Percentiles rank a stretch among this genome's conserved stretches.
Conservation (phyloP, 495 filamentous ascomycete genomes). For the Talaromyces liani region DNA sequence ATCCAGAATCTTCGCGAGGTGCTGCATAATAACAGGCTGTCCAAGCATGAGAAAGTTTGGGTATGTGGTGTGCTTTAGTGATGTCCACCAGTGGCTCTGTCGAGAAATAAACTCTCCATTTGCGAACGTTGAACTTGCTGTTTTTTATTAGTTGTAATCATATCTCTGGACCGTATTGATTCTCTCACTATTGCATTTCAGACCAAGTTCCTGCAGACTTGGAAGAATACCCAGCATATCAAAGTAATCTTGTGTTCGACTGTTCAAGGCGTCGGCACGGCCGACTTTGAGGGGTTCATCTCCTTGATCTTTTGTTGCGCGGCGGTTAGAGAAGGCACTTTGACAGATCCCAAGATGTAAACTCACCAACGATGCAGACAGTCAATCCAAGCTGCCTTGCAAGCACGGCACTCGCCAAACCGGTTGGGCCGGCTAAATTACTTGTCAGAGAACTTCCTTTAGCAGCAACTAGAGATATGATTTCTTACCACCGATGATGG, state of each 20-base stretch:
- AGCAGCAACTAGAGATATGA: background rate
- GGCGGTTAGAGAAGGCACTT: background rate
- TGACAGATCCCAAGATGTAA: background rate
- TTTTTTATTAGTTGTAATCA: background rate
- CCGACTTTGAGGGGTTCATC: background rate
- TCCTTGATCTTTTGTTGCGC: background rate
- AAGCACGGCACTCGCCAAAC: background rate
- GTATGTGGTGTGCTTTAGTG: background rate
- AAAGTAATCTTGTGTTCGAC: background rate
- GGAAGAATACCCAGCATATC: background rate
- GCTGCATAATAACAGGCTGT: slow-evolving; percentile 1
- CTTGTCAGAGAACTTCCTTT: background rate
- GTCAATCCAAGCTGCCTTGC: background rate
- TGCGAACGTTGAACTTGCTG: background rate
- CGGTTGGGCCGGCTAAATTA: background rate
- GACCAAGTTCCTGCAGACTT: background rate
- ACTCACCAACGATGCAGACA: slow-evolving; percentile 4
- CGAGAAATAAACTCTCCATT: slow-evolving; percentile 1
- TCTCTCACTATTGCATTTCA: slow-evolving; percentile 4
- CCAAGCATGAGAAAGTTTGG: slow-evolving; percentile 4
- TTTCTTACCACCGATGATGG: slow-evolving; percentile 1
- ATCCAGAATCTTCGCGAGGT: background rate
- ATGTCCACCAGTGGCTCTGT: slow-evolving; percentile 3
- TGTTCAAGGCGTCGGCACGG: background rate
- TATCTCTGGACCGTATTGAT: background rate